Base-by-base conservation (phyloP, 768 basidiomycete genomes). In the Leccinum obscurum region DNA sequence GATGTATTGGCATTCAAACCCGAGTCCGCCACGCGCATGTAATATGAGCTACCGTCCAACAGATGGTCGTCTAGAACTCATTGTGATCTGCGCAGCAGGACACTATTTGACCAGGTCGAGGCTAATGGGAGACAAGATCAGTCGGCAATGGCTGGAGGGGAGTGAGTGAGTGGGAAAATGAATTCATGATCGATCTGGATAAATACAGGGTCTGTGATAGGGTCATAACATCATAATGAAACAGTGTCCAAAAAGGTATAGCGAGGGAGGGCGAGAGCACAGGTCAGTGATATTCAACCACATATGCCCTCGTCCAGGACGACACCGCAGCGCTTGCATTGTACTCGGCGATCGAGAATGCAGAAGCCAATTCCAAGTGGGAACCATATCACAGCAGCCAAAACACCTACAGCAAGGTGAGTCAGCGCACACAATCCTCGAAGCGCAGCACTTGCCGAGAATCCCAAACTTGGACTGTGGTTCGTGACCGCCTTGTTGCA, bases 311-410 rank as follows among this genome's bases (percentile, higher is more conserved):
- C 66, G 34, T 79, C 77, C 15, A 83, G 58, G 3, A 72, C 48
- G 28, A 61, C 51, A 5, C 81, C 81, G 39, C 83, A 84, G n/a
- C 81, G 77, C 26, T 68, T 72, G 73, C 92, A 94, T 62, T 78
- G 81, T 30, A 90, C 87, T 54, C 80, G 76, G 49, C 88, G 81
- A 71, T 94, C 92, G 26, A 94, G 78, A 9, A 93, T 73, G 67
- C 92, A 94, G 6, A 89, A 76, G 2, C 85, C 90, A 41, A 94
- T 80, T 5, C 92, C 92, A 0, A 93, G 73, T 4, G 92, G 92
- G 77, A 94, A 94, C 92, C 90, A 93, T 60, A 93, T 77, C 26
- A 94, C 76, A 4, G 92, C 92, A 8, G 89, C 89, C n/a, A 94
- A 75, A 34, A 93, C 73, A 57, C 92, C 91, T 92, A 62, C 35